Evolutionary conservation across 768 basidiomycete genomes (phyloP), one percentile per base, ranked within the genome.

Genomic region (Hericium coralloides): DNA sequence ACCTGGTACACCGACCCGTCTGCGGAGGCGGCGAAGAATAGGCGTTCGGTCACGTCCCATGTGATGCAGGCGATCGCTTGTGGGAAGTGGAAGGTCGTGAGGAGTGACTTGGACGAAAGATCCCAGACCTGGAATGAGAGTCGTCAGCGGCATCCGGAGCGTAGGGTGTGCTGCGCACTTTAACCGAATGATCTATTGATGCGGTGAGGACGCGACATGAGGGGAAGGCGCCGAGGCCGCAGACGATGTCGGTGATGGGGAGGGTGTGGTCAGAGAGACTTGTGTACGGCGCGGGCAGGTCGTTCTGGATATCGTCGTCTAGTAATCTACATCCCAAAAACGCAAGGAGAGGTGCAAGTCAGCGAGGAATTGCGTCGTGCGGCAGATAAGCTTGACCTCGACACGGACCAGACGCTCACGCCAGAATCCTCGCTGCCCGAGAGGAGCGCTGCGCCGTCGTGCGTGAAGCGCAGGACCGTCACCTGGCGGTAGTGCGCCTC

Each of bases 401-500:
- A 81, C 61, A 94, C 77, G 59, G 86, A 86, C 94, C 94, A 98
- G 59, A 98, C 85, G 70, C 81, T 84, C 55, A 93, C 80, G 38
- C 84, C 83, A 47, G 95, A 91, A 67, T 99, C 97, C 60, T 95
- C 91, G 55, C 90, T 92, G 4, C 89, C 92, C 37, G 92, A 89
- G 17, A 98, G 64, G 48, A 99, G 75, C 5, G 85, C 82, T 48
- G 79, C 80, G 37, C 89, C 89, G 65, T 97, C 94, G 18, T 76
- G 76, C 9, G 92, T 89, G 68, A 98, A 98, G 45, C 80, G 82
- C 2, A 98, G 71, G 9, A 87, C 85, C 59, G 82, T 89, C 53
- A 98, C 80, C 67, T 84, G 79, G 57, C 95, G 89, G 73, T 98
- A 99, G 70, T 98, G 95, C 17, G 95, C 95, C 59, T 98, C 95